Base-by-base conservation (phyloP, 1,284 basidiomycete species). In the Bjerkandera adusta region DNA sequence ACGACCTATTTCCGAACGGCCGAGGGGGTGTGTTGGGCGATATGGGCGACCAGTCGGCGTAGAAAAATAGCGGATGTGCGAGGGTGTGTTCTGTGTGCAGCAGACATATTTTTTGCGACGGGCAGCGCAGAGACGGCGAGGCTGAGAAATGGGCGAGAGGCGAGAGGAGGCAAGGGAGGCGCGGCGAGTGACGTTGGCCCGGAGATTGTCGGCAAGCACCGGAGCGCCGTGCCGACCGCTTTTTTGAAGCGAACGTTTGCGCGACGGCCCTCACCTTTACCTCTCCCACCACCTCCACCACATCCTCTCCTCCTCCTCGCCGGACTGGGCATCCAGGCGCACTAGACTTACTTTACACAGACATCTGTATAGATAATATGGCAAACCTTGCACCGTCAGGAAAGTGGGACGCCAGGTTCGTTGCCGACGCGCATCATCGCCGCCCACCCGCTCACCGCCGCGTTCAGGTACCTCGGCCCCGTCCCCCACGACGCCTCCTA, bases 371-470 rank as follows among this genome's bases (percentile, higher is more conserved):
- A 55, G 50, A 60, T 64, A 66, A 65, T 64, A 52, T 67, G 65
- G 59, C 66, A 26, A 56, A 63, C 53, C 57, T 65, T 50, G 51
- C 62, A 45, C 68, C 69, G n/a, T 50, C 66, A 29, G 70, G 68
- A 35, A 85, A 85, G 69, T 87, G 84, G 84, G 83, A 87, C 60
- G 77, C 82, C 60, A 77, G 85, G 85, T 85, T 51, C 43, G 67
- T 59, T 16, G 25, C 56, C 40, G 24, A 53, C 43, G 48, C 50
- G 51, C 33, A 10, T 33, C 32, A n/a, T 45, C 25, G 7, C 21
- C 34, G 15, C 44, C 25, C 1, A 33, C 29, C 29, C 16, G 18
- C 36, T 53, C 32, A 56, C 48, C 30, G 45, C 41, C n/a, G 36
- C 36, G 15, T 44, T 26, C 52, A 83, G 85, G 63, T 76, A 77